Evolutionary conservation across 306 rosid species (phyloP), one percentile per base, ranked within the genome.

Genomic region (Acacia melanoxylon): DNA sequence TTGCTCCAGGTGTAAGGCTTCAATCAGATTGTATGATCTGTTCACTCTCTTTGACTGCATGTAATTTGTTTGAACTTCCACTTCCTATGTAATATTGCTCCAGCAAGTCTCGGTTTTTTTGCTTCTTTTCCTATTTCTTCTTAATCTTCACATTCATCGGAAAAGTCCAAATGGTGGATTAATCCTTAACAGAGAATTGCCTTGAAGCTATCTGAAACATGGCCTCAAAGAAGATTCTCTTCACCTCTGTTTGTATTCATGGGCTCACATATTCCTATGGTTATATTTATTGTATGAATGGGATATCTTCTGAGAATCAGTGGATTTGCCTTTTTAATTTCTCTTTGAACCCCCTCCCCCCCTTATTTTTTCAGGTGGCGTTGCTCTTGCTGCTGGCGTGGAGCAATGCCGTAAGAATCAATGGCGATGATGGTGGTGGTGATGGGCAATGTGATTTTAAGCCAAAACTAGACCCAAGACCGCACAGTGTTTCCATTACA

Each of bases 401-500:
- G 94, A 88, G 94, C 94, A 92, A 90, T 90, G 97, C 91, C 74
- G 83, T 86, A 20, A 82, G 75, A 75, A 84, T 82, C 48, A 24
- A 69, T 59, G 93, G 92, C 40, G 87, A 81, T 61, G 89, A 75
- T n/a, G 70, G 78, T 10, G 83, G 79, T 10, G 83, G 79, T 14
- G 85, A 69, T 14, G 89, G 89, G 37, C 97, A 89, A 68, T 96
- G 99, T 75, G 87, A 87, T 82, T 49, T 74, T 33, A 89, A 86
- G 78, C 88, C 88, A 27, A 74, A 82, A 78, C 85, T 91, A 79
- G 90, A 92, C 56, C 98, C 98, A 68, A 93, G 99, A 68, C 99
- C 98, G 52, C 99, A 96, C 70, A 96, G 94, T 80, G 99, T 96
- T 63, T 91, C 99, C 62, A 93, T 96, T 37, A 80, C 78, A 82